Base-by-base conservation (phyloP, 805 yeast species). In the Candida sakaeoensis region DNA sequence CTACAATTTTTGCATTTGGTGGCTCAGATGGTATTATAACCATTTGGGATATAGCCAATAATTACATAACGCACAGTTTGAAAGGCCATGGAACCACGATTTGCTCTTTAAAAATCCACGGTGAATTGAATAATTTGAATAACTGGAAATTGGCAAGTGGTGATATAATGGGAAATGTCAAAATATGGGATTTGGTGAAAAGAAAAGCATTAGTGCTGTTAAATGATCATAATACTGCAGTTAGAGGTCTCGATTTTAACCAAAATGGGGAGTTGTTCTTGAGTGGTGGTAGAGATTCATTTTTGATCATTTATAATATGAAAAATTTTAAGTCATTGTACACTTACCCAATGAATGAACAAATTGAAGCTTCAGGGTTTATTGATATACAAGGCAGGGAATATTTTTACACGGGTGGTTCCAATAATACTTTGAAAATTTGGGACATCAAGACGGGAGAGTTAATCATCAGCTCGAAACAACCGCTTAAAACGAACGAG, bases 31-130 rank as follows among this genome's bases (percentile, higher is more conserved):
- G 99, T 35, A 75, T 80, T 30, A 84, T 90, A 13, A 80, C 86
- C 33, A 95, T 93, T 1, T 89, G 95, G 83, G 99, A 93, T 60
- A 74, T 93, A 26, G 90, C 80, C 47, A 89, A 89, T 25, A 90
- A 93, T 1, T 87, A 75, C 48, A 77, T 84, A 3, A 93, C 99
- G 0, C 99, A 93, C 61, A 80, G 87, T 10, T 73, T 93, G 42
- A 84, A 85, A 58, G 98, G 99, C 1, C 99, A 93, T 58, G 95
- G 96, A 15, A 82, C 93, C 9, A 84, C 95, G 2, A 73, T 91
- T 29, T 82, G 95, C 33, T 78, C 93, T 3, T 60, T 91, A 40
- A 45, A 55, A 1, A 88, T 93, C 58, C 74, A 74, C 55, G 97
- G 97, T 8, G 79, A 79, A 45, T 64, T 79, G 31, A 27, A 27